phyloP scores from a whole-genome alignment of 2,329 filamentous ascomycete genomes.

The Colletotrichum phormii region DNA sequence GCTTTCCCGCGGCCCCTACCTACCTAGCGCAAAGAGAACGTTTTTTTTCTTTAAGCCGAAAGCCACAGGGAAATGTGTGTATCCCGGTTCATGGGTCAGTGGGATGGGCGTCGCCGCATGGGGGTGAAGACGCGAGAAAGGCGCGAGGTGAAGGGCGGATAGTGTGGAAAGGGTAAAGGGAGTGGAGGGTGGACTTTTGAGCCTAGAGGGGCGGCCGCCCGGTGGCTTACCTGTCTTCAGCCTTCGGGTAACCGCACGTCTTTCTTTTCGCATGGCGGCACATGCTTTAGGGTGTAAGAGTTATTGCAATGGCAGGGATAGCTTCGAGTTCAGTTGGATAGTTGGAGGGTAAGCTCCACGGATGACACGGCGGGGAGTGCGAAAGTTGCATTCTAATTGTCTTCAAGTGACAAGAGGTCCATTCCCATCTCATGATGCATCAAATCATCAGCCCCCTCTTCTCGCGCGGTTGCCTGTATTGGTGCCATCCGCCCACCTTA shows the following conservation, averaged over 20 bases:
- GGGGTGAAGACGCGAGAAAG: conserved; percentile 30
- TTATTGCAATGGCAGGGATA: conserved; percentile 12
- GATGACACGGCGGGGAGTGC: neutral
- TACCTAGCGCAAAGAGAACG: conserved; percentile 13
- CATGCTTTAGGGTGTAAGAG: conserved; percentile 10
- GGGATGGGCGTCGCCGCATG: conserved; percentile 27
- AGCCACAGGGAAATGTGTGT: conserved; percentile 1
- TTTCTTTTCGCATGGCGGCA: neutral
- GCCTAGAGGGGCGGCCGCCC: conserved; percentile 25
- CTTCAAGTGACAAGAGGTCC: neutral
- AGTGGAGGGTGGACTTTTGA: neutral
- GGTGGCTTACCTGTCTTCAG: conserved; percentile 30
- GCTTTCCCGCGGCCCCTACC: neutral
- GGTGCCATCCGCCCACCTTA: neutral
- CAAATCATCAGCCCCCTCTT: conserved; percentile 8
- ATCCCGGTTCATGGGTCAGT: conserved; percentile 23
- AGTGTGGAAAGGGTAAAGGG: neutral
- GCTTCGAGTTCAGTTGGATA: conserved; percentile 2
- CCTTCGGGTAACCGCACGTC: conserved; percentile 12
- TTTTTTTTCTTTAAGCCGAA: neutral
- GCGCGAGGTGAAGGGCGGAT: conserved; percentile 1
- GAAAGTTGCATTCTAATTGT: conserved; percentile 6
- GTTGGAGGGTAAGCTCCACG: neutral
- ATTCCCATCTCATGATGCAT: conserved; percentile 1
- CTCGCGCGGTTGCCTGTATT: neutral